A percentile compares a stretch with the other conserved stretches of the same genome.
phyloP scores from a whole-genome alignment of 345 rosid species.

The Anacardium occidentale region DNA sequence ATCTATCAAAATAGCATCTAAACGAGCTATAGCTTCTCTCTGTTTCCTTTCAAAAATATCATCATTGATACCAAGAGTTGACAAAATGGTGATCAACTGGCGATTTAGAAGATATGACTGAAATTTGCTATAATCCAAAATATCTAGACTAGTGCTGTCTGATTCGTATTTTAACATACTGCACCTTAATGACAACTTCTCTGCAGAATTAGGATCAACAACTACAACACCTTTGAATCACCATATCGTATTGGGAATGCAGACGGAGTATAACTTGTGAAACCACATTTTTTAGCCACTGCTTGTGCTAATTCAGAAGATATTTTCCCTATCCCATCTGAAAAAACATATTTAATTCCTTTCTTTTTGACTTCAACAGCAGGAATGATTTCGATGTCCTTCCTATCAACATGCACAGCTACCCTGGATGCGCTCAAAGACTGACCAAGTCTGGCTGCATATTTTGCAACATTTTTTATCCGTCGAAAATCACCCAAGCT shows the following conservation, averaged over 20 bases:
- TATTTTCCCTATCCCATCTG: slow-evolving; percentile 58
- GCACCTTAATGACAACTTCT: slow-evolving; percentile 41
- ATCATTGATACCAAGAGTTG: slow-evolving; percentile 42
- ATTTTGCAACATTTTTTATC: slow-evolving; percentile 48
- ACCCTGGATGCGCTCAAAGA: slow-evolving; percentile 50
- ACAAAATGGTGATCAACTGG: slow-evolving; percentile 43
- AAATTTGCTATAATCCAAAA: slow-evolving; percentile 42
- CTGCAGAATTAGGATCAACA: slow-evolving; percentile 40
- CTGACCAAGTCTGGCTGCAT: slow-evolving; percentile 51
- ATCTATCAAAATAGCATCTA: slow-evolving; percentile 37
- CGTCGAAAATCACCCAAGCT: slow-evolving; percentile 38
- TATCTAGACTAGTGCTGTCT: slow-evolving; percentile 36
- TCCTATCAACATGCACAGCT: slow-evolving; percentile 31
- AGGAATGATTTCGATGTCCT: slow-evolving; percentile 36
- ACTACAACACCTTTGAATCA: slow-evolving; percentile 55
- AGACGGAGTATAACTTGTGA: slow-evolving; percentile 30
- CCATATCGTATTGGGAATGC: slow-evolving; percentile 55
- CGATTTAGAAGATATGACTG: slow-evolving; percentile 48
- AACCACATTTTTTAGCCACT: slow-evolving; percentile 41
- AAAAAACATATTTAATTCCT: slow-evolving; percentile 29
- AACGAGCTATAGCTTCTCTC: slow-evolving; percentile 37
- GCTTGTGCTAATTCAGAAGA: slow-evolving; percentile 33
- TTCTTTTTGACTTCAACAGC: slow-evolving; percentile 26
- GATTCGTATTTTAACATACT: slow-evolving; percentile 49
- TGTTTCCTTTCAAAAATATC: slow-evolving; percentile 38